Conservation (phyloP, 306 rosid species). For the Prunus davidiana region DNA sequence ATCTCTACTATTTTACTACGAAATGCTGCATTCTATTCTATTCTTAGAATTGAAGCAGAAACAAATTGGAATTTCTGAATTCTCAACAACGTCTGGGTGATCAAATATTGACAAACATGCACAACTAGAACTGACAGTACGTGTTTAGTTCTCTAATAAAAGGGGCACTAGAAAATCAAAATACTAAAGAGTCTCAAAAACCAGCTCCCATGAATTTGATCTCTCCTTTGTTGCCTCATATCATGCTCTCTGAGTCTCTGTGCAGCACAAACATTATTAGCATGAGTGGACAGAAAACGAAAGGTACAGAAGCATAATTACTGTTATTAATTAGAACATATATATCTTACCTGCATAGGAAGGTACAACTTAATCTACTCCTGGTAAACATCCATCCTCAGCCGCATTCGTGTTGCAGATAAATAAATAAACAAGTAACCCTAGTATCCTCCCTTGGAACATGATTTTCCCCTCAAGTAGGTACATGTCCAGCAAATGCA, state of each 20-base stretch:
- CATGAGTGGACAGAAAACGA: neutral
- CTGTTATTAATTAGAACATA: neutral
- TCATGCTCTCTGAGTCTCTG: slow-evolving; percentile 23
- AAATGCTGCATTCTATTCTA: too few species aligned
- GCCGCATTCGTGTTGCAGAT: slow-evolving; percentile 74
- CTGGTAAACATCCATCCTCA: slow-evolving; percentile 74
- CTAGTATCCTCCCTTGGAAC: neutral
- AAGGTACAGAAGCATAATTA: neutral
- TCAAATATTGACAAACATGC: too few species aligned
- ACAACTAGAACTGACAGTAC: neutral
- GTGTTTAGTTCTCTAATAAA: neutral
- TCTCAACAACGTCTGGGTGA: too few species aligned
- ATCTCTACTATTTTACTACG: too few species aligned
- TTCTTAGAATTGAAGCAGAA: too few species aligned
- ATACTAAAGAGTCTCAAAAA: neutral
- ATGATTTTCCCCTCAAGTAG: neutral
- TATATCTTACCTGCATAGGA: slow-evolving; percentile 63
- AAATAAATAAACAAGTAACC: neutral
- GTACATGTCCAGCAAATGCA: neutral
- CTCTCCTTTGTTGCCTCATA: neutral
- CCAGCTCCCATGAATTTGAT: neutral
- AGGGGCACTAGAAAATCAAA: neutral
- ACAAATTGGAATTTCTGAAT: too few species aligned
- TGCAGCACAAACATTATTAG: slow-evolving; percentile 17
- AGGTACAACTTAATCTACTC: slow-evolving; percentile 92